Evolutionary conservation across 2,329 filamentous ascomycete genomes (phyloP), one percentile per base, ranked within the genome.

Genomic region (Emergomyces orientalis): DNA sequence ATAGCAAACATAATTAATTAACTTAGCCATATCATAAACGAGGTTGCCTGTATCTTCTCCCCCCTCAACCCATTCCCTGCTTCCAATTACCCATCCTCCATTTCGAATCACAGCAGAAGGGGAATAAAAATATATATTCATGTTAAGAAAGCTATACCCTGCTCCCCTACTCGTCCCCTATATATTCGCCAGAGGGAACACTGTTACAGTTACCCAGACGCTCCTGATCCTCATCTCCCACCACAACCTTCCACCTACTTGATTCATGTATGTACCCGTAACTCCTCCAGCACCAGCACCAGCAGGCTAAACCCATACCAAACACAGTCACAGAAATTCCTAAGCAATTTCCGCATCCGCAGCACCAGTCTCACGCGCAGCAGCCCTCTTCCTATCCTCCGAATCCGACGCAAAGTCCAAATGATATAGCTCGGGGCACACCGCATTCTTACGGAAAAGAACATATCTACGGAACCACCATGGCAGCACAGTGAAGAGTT

Each of bases 391-490:
- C 56, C 22, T 59, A 14, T n/a, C 11, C 37, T 61, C 59, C 8
- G 19, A 7, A 34, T 61, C 32, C 22, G 49, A 43, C 6, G 59
- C 27, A 61, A 61, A 52, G 5, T 54, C 52, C 37, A 67, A 49
- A 30, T 68, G 74, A 67, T 83, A 84, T 55, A 84, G 72, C 22
- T 79, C 77, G 63, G 78, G 76, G 54, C 82, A 77, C 47, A 72
- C 71, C 0, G 74, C 76, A 57, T 74, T 70, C 69, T 82, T 83
- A 62, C 78, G 76, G 62, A 79, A 74, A 13, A 86, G 69, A 22
- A 87, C 71, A 73, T 81, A 85, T 22, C 82, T 76, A 71, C 80
- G 84, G 69, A 84, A 73, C 80, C 81, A 86, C 79, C 80, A 88
- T 0, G 86, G 86, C 34, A 87, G 70, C 1, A 79, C 80, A 66